These are phyloP conservation scores for Suhomyces bokatorum DNA, from an alignment of 1,139 yeast genomes.

Conservation along the genomic window DNA sequence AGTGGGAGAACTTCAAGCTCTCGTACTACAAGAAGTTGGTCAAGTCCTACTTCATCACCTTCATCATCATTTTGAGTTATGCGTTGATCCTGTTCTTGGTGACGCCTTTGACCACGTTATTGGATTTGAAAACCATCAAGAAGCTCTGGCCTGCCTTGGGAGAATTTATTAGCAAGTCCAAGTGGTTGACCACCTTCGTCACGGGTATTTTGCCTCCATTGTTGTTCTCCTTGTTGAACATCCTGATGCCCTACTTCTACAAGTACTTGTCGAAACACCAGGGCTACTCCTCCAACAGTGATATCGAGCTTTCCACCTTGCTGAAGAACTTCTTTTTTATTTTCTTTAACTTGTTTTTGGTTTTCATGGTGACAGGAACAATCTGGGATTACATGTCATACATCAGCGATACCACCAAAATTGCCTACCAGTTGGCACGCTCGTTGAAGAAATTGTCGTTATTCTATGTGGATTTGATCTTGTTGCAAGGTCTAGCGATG, in stretches of 20 bases:
- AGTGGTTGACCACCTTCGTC: slow-evolving; percentile 70
- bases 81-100: slow-evolving; percentile 69
- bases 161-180: slow-evolving; percentile 53
- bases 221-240: slow-evolving; percentile 67
- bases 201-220: slow-evolving; percentile 55
- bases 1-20: slow-evolving; percentile 71
- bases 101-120: slow-evolving; percentile 69
- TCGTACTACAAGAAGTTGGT: slow-evolving; percentile 54
- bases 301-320: slow-evolving; percentile 74
- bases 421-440: slow-evolving; percentile 75
- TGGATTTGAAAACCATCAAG: slow-evolving; percentile 68
- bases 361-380: slow-evolving; percentile 80
- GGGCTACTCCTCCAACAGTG: slow-evolving; percentile 78
- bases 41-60: slow-evolving; percentile 61
- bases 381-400: slow-evolving; percentile 64
- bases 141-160: slow-evolving; percentile 77
- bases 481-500: slow-evolving; percentile 83
- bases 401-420: slow-evolving; percentile 70
- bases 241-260: slow-evolving; percentile 72
- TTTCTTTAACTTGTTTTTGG: slow-evolving; percentile 80
- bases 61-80: slow-evolving; percentile 61
- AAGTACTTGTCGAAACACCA: slow-evolving; percentile 67
- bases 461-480: slow-evolving; percentile 79
- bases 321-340: slow-evolving; percentile 82
- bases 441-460: slow-evolving; percentile 69